phyloP scores from a whole-genome alignment of 805 yeast species.

The Saccharomycopsis lassenensis region DNA sequence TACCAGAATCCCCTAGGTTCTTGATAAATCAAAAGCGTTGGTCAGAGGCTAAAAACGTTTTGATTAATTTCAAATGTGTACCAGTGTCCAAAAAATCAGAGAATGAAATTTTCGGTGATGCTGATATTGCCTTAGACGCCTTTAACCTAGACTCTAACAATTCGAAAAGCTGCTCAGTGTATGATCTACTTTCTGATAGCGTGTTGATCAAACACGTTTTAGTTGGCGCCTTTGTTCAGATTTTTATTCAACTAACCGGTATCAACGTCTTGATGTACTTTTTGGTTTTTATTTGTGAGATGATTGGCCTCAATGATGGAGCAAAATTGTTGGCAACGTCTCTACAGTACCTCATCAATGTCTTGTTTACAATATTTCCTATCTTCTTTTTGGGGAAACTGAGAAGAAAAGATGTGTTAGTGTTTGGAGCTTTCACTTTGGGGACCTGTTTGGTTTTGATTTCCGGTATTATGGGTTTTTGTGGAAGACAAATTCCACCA shows the following conservation, averaged over 20 bases:
- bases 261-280: slow-evolving; percentile 34
- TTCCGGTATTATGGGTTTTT: slow-evolving; percentile 27
- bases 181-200: too few species aligned
- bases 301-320: slow-evolving; percentile 33
- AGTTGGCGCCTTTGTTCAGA: slow-evolving; percentile 30
- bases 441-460: slow-evolving; percentile 28
- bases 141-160: too few species aligned
- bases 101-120: slow-evolving; percentile 5
- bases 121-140: slow-evolving; percentile 22
- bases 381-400: slow-evolving; percentile 31
- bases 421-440: slow-evolving; percentile 32
- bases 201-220: slow-evolving; percentile 27
- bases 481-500: slow-evolving; percentile 26
- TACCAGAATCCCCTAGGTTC: slow-evolving; percentile 56
- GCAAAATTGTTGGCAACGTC: slow-evolving; percentile 27
- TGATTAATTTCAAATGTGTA: slow-evolving; percentile 18
- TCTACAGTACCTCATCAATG: slow-evolving; percentile 31
- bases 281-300: slow-evolving; percentile 35
- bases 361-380: slow-evolving; percentile 34
- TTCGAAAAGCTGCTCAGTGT: too few species aligned
- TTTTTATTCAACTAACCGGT: slow-evolving; percentile 36
- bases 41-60: slow-evolving; percentile 27
- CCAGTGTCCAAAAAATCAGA: slow-evolving; percentile 7
- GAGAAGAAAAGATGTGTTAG: slow-evolving; percentile 36
- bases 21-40: slow-evolving; percentile 30